A percentile compares a stretch with the other conserved stretches of the same genome.
phyloP scores from a whole-genome alignment of 2,329 filamentous ascomycete species.

The Aspergillus novofumigatus region DNA sequence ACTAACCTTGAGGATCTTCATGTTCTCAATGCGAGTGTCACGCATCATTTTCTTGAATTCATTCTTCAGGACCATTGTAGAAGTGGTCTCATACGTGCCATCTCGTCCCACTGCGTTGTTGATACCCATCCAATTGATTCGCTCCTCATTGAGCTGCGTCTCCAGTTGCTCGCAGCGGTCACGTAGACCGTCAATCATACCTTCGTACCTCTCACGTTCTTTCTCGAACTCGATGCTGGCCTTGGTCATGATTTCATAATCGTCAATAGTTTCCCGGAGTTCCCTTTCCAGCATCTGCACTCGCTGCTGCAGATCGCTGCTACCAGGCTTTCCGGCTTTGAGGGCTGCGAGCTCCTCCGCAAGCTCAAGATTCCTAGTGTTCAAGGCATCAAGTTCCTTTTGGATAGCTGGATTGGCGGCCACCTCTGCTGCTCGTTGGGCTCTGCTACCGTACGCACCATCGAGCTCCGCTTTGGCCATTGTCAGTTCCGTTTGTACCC shows the following conservation, averaged over 20 bases:
- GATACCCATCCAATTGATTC: constrained; percentile 61
- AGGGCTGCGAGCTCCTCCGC: constrained; percentile 46
- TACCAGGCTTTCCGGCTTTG: constrained; percentile 30
- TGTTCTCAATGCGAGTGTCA: constrained; percentile 63
- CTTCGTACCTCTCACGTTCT: constrained; percentile 62
- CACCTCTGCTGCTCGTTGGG: constrained; percentile 64
- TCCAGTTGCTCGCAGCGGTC: constrained; percentile 63
- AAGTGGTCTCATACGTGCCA: constrained; percentile 54
- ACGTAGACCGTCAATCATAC: constrained; percentile 58
- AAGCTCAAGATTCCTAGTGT: constrained; percentile 44
- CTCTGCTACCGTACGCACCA: constrained; percentile 80
- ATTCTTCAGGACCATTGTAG: constrained; percentile 64
- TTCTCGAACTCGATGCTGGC: constrained; percentile 68
- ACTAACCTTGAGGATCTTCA: constrained; percentile 62
- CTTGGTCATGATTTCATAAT: constrained; percentile 67
- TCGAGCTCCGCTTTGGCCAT: constrained; percentile 88
- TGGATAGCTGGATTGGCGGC: constrained; percentile 56
- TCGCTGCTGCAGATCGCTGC: constrained; percentile 43
- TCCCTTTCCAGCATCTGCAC: constrained; percentile 59
- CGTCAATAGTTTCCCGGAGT: constrained; percentile 62
- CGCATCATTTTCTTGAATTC: constrained; percentile 82
- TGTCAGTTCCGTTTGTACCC: constrained; percentile 74
- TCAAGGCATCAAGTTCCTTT: constrained; percentile 56
- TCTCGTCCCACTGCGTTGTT: constrained; percentile 47
- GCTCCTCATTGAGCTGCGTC: constrained; percentile 62